These are phyloP conservation scores for Akanthomyces muscarius DNA, from an alignment of 2,329 filamentous ascomycete species.

Conservation along the genomic window DNA sequence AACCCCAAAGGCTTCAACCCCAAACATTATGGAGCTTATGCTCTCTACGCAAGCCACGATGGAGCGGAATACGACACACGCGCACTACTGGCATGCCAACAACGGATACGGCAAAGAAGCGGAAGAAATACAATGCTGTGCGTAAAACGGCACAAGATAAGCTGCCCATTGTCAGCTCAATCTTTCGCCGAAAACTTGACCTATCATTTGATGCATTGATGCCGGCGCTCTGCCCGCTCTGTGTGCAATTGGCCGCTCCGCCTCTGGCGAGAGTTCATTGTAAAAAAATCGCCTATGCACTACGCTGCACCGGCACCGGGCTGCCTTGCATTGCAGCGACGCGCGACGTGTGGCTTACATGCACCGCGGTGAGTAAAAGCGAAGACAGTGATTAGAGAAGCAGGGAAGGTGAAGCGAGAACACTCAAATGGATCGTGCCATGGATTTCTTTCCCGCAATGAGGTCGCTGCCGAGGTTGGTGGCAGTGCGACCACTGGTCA, in stretches of 20 bases:
- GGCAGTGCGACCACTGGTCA: neutral
- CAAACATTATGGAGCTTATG: neutral
- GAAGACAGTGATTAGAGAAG: neutral
- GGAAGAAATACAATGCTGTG: neutral
- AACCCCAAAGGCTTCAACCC: neutral
- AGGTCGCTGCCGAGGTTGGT: neutral
- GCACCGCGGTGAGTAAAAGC: neutral
- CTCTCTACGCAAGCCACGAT: constrained; percentile 2
- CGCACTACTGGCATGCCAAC: neutral
- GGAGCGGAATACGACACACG: neutral
- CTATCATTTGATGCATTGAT: neutral
- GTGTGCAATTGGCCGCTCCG: neutral
- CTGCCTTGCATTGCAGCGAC: neutral
- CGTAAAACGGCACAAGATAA: neutral
- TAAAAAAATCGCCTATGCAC: neutral
- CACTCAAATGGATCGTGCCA: neutral
- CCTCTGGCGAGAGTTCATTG: neutral
- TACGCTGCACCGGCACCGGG: neutral
- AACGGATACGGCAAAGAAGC: neutral
- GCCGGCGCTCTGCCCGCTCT: neutral
- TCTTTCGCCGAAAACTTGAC: neutral
- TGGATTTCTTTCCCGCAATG: neutral
- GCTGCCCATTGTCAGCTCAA: neutral
- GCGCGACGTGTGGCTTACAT: neutral
- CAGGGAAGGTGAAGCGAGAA: neutral